phyloP scores from a whole-genome alignment of 169 alveolate species.

The Plasmodium inui region DNA sequence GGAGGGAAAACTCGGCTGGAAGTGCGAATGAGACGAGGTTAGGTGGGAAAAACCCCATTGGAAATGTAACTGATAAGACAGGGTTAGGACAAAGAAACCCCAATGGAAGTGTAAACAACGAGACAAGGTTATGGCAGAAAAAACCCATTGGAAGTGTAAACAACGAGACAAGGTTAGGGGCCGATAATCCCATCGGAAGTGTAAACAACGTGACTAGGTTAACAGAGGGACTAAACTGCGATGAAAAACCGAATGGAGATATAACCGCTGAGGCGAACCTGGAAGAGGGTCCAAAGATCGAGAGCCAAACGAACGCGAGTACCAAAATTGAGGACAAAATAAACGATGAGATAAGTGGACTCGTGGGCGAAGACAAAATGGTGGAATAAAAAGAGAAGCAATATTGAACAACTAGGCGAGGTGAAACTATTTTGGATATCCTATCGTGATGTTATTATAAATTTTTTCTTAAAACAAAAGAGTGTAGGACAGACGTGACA shows the following conservation, averaged over 20 bases:
- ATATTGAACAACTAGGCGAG: not conserved
- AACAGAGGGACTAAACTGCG: not conserved
- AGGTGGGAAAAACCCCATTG: too few species aligned
- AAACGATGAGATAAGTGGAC: not conserved
- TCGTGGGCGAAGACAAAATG: not conserved
- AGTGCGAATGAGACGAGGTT: not conserved
- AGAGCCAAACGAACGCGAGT: not conserved
- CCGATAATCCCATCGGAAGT: not conserved
- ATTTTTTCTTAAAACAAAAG: not conserved
- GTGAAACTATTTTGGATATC: not conserved
- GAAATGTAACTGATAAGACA: too few species aligned
- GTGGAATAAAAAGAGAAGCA: not conserved
- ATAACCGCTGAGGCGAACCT: not conserved
- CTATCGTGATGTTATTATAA: not conserved
- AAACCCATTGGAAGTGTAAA: too few species aligned
- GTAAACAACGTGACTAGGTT: not conserved
- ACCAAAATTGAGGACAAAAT: not conserved
- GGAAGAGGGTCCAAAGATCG: not conserved
- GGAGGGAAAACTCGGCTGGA: not conserved
- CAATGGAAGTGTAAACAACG: too few species aligned
- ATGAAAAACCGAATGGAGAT: not conserved
- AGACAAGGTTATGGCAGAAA: too few species aligned
- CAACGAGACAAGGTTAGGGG: not conserved
- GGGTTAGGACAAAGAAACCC: too few species aligned
- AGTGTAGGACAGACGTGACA: not conserved